These are phyloP conservation scores for Aspergillus carbonarius DNA, from an alignment of 2,329 filamentous ascomycete genomes.

Conservation along the genomic window DNA sequence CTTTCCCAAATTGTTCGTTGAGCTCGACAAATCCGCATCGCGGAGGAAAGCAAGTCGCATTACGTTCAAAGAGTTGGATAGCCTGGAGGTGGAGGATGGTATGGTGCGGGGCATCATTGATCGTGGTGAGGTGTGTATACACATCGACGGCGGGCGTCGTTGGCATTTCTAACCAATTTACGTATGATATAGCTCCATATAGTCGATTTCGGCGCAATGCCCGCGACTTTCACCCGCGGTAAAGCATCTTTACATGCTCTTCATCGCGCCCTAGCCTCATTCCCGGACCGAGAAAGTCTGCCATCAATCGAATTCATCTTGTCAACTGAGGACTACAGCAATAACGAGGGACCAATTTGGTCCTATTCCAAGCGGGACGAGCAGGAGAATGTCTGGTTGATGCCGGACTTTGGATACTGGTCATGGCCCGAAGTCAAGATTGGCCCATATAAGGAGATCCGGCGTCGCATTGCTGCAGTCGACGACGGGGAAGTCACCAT, in stretches of 20 bases:
- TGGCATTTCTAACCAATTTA: not conserved
- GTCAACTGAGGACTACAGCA: slow-evolving; percentile 46
- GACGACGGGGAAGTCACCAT: slow-evolving; percentile 31
- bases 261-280: slow-evolving; percentile 48
- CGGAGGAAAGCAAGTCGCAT: slow-evolving; percentile 25
- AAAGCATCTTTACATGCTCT: slow-evolving; percentile 49
- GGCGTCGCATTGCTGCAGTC: slow-evolving; percentile 37
- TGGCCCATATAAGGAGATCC: slow-evolving; percentile 46
- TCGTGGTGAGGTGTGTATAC: slow-evolving; percentile 34
- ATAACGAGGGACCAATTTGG: slow-evolving; percentile 40
- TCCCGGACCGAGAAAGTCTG: slow-evolving; percentile 39
- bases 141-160: not conserved
- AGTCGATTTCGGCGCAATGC: slow-evolving; percentile 35
- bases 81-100: slow-evolving; percentile 31
- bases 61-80: slow-evolving; percentile 37
- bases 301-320: slow-evolving; percentile 54
- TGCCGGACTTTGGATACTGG: slow-evolving; percentile 57
- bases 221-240: slow-evolving; percentile 36
- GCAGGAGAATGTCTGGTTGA: slow-evolving; percentile 49
- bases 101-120: slow-evolving; percentile 40
- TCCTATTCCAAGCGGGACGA: slow-evolving; percentile 43
- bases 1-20: slow-evolving; percentile 42
- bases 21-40: slow-evolving; percentile 35
- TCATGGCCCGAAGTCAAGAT: slow-evolving; percentile 52
- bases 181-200: slow-evolving; percentile 34